phyloP scores from a whole-genome alignment of 257 asterid genomes.

The Capsicum rhomboideum region DNA sequence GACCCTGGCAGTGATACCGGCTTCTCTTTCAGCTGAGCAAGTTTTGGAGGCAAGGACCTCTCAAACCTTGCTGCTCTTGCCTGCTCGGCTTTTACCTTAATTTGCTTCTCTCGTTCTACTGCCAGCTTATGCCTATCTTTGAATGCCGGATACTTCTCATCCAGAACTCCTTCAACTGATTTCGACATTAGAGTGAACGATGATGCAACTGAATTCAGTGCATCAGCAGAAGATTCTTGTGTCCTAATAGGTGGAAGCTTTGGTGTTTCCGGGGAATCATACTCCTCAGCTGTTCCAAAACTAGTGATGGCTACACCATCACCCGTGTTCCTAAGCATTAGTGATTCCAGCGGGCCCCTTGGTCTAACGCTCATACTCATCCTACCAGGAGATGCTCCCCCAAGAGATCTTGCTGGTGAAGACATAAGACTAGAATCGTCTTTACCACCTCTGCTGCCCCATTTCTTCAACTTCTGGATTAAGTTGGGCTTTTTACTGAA shows the following conservation, averaged over 20 bases:
- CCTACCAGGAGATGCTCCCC: conserved; percentile 64
- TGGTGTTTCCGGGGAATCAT: conserved; percentile 51
- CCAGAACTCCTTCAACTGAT: conserved; percentile 84
- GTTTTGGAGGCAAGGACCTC: conserved; percentile 74
- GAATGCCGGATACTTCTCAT: conserved; percentile 81
- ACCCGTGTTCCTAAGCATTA: conserved; percentile 80
- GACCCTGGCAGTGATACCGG: conserved; percentile 5
- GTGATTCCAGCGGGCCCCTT: conserved; percentile 75
- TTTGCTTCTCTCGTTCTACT: conserved; percentile 67
- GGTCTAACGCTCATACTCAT: conserved; percentile 34
- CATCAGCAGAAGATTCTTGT: conserved; percentile 18
- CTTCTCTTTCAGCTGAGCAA: conserved; percentile 68
- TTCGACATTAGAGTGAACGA: conserved; percentile 85
- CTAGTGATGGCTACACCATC: conserved; percentile 69
- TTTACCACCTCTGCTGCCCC: conserved; percentile 66
- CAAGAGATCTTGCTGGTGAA: conserved; percentile 74
- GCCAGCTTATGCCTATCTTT: conserved; percentile 94
- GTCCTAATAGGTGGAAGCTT: conserved; percentile 17
- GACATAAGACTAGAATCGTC: conserved; percentile 62
- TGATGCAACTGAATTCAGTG: conserved; percentile 52
- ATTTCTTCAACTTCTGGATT: conserved; percentile 78
- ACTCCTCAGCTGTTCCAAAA: conserved; percentile 63
- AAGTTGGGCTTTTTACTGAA: conserved; percentile 66
- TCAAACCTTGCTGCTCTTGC: conserved; percentile 81
- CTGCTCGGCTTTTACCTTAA: conserved; percentile 81